Base-by-base conservation (phyloP, 192 early-diverging fungal species). In the Coemansia sp. region DNA sequence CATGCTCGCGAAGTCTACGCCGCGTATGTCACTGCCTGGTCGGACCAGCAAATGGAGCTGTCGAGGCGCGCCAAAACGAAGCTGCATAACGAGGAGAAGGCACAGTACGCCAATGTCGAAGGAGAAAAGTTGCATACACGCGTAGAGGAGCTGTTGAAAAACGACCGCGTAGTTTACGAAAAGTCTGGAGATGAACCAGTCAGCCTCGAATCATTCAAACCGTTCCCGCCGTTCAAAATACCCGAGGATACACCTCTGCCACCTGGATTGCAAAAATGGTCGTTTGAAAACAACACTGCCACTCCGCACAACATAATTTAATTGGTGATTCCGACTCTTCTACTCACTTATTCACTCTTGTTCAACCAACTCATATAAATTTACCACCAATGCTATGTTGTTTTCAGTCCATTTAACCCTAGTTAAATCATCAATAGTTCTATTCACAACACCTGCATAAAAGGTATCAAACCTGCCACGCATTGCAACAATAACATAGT, bases 151-250 rank as follows among this genome's bases (percentile, higher is more conserved):
- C 59, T 77, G 59, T 40, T 82, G 36, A 82, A 77, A 35, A 70
- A 68, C 17, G 69, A 77, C 29, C 54, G 79, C 1, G 79, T 82
- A 11, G 42, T 64, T 10, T 68, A 66, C 33, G 75, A 74, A 16
- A 74, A 74, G 40, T 67, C 79, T 1, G 79, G 59, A 14, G 79
- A 82, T 39, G 79, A 82, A 46, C 71, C 71, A 1, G 48, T 82
- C 29, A 45, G 51, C 9, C 69, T 63, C 1, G 79, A 77, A 21
- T 59, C 71, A 2, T 82, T 59, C 57, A 68, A 39, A 54, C 79
- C 79, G 29, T 82, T 82, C 35, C 79, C 79, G 29, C 79, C 79
- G 5, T 82, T 82, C 69, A 77, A 40, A 19, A 34, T 82, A 7
- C 75, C 79, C 2, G 42, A 68, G 17, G 59, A 64, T 9, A 68